Conservation (phyloP, 2,329 filamentous ascomycete species). For the Diaporthe citriasiana region DNA sequence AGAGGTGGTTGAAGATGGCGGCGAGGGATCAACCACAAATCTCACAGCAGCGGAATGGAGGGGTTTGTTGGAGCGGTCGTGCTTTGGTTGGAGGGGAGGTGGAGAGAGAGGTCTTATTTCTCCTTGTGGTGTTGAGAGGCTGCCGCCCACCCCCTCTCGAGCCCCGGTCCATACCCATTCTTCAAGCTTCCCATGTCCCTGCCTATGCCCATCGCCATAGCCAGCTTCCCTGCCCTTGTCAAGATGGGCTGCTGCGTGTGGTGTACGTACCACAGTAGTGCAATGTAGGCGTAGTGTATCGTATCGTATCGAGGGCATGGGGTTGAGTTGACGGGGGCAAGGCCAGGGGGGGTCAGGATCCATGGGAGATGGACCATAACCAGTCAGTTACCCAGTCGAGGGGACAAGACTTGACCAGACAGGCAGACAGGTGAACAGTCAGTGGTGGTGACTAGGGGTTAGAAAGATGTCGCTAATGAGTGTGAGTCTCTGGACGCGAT, state of each 20-base stretch:
- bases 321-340: slow-evolving; percentile 13
- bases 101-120: slow-evolving; percentile 39
- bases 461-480: slow-evolving; percentile 11
- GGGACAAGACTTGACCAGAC: slow-evolving; percentile 11
- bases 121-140: slow-evolving; percentile 32
- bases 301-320: slow-evolving; percentile 27
- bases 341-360: slow-evolving; percentile 22
- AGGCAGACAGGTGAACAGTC: not conserved
- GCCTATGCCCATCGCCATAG: slow-evolving; percentile 25
- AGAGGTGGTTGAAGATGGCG: slow-evolving; percentile 18
- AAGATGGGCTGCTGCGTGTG: slow-evolving; percentile 1
- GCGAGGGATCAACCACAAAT: slow-evolving; percentile 29
- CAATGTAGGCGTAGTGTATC: not conserved
- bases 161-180: slow-evolving; percentile 33
- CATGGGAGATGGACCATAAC: slow-evolving; percentile 1
- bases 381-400: not conserved
- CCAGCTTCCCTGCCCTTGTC: slow-evolving; percentile 28
- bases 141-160: slow-evolving; percentile 16
- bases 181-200: slow-evolving; percentile 37
- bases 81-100: slow-evolving; percentile 39
- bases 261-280: not conserved
- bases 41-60: slow-evolving; percentile 32
- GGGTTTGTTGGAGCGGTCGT: slow-evolving; percentile 25
- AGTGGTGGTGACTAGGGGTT: slow-evolving; percentile 7
- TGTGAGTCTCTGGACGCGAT: slow-evolving; percentile 16